Base-by-base conservation (phyloP, 2,329 filamentous ascomycete genomes). In the Microsporum audouinii region DNA sequence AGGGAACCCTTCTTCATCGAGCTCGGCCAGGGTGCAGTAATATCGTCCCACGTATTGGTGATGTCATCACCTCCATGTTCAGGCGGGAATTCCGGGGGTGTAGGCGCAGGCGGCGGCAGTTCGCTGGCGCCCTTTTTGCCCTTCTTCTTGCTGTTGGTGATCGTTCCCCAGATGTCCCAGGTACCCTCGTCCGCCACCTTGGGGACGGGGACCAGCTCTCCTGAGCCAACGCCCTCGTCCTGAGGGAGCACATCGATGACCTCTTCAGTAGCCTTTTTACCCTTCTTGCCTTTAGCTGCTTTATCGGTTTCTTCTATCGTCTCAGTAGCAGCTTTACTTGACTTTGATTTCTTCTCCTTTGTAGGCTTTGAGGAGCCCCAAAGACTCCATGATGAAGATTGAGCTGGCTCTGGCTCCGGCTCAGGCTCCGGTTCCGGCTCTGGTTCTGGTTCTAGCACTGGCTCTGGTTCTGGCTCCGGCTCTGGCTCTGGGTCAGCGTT, bases 121-220 rank as follows among this genome's bases (percentile, higher is more conserved):
- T 76, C 75, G 59, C 72, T 69, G 56, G 74, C 64, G 57, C 71
- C 69, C 64, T 74, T 80, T 60, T 68, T 72, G 68, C 79, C 83
- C 65, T 78, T 79, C 65, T 73, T 73, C 65, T 80, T 82, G 67
- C 81, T 83, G 29, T 74, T 72, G 49, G 76, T 77, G 3, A 69
- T 66, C 5, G 68, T 51, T 1, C 66, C 72, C 74, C 73, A 77
- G 38, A 72, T 66, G 58, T 63, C 63, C 68, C 65, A 69, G n/a
- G 66, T 60, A 57, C 68, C 68, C 53, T 70, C 66, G 2, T 55
- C 51, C 51, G 34, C 31, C 29, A 31, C 14, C 33, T 55, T 55
- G 62, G 58, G 17, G 57, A 63, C 33, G 56, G 56, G 55, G 7
- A 63, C 63, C 53, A 66, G 55, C 38, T 65, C 64, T 8, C 60